Conservation (phyloP, 192 early-diverging fungal species). For the Coemansia pectinata region DNA sequence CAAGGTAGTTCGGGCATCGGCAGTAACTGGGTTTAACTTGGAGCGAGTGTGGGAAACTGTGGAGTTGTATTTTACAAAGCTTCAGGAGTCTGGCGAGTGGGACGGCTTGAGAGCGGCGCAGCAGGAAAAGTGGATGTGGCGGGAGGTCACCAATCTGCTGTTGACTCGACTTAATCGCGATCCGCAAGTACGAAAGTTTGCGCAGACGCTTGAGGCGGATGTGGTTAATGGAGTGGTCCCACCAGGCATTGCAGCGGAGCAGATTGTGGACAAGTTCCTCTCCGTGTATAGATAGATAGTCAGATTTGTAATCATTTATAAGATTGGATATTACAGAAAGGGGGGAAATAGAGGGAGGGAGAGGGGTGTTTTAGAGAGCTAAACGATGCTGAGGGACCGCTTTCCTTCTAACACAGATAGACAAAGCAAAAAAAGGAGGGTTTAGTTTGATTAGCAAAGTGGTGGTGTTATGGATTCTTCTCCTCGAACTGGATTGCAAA, state of each 20-base stretch:
- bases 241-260: conserved; percentile 37
- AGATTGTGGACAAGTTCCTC: conserved; percentile 30
- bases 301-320: not conserved
- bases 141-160: conserved; percentile 35
- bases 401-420: conserved; percentile 18
- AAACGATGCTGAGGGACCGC: conserved; percentile 20
- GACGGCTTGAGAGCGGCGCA: conserved; percentile 30
- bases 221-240: conserved; percentile 21
- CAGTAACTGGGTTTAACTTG: conserved; percentile 33
- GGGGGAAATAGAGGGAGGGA: too few species aligned
- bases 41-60: conserved; percentile 41
- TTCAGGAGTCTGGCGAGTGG: conserved; percentile 33
- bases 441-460: not conserved
- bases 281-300: not conserved
- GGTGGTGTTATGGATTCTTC: not conserved
- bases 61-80: conserved; percentile 18
- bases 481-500: not conserved
- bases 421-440: not conserved
- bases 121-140: conserved; percentile 49
- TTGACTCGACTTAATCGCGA: conserved; percentile 18
- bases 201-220: conserved; percentile 13
- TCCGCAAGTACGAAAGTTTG: conserved; percentile 5
- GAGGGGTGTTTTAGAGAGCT: not conserved
- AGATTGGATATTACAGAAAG: not conserved
- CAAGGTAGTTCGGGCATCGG: conserved; percentile 40